These are phyloP conservation scores for Saccharomyces hybrid DNA, from an alignment of 1,139 yeast genomes.

Conservation along the genomic window DNA sequence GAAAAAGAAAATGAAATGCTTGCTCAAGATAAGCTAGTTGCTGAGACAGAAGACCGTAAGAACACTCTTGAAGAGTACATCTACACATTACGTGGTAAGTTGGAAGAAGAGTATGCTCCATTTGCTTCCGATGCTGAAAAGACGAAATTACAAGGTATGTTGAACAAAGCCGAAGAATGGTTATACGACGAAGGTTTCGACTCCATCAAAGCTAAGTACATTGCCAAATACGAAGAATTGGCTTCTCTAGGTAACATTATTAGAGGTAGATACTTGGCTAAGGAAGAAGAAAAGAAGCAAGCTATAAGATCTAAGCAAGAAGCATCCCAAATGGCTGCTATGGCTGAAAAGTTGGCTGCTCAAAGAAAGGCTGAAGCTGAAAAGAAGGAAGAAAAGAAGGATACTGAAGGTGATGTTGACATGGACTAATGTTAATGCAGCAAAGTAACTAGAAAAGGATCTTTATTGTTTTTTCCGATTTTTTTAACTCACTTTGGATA, in stretches of 20 bases:
- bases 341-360: slow-evolving; percentile 86
- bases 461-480: neutral
- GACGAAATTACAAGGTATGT: slow-evolving; percentile 59
- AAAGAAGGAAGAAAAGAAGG: slow-evolving; percentile 22
- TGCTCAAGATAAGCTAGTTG: slow-evolving; percentile 87
- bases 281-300: slow-evolving; percentile 91
- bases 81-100: slow-evolving; percentile 91
- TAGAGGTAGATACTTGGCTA: slow-evolving; percentile 87
- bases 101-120: slow-evolving; percentile 79
- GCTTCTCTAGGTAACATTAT: slow-evolving; percentile 90
- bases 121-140: slow-evolving; percentile 88
- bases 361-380: slow-evolving; percentile 44
- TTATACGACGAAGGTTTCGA: slow-evolving; percentile 94
- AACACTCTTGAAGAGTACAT: slow-evolving; percentile 97
- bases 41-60: slow-evolving; percentile 97
- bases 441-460: neutral
- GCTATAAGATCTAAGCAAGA: slow-evolving; percentile 79
- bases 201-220: slow-evolving; percentile 88
- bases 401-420: neutral
- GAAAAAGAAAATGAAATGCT: slow-evolving; percentile 80
- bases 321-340: slow-evolving; percentile 74
- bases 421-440: neutral
- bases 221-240: slow-evolving; percentile 94
- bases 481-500: neutral
- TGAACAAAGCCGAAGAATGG: slow-evolving; percentile 92